Evolutionary conservation across 2,329 filamentous ascomycete genomes (phyloP).

Genomic region (Decorospora gaudefroyi): DNA sequence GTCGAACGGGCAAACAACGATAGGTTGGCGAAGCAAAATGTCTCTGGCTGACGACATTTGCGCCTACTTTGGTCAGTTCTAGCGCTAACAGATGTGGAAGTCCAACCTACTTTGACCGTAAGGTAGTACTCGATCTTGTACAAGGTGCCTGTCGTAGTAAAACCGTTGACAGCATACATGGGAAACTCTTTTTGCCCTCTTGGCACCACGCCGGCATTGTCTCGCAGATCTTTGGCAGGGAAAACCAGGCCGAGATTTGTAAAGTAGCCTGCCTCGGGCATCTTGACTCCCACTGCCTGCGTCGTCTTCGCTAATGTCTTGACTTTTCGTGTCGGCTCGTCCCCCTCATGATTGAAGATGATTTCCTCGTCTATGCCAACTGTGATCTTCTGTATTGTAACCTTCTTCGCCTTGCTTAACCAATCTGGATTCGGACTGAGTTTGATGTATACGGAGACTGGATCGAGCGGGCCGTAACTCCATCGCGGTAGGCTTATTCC

Average conservation of each 20-base stretch:
- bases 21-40: constrained; percentile 85
- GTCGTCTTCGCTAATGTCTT: constrained; percentile 85
- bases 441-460: constrained; percentile 95
- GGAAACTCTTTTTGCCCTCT: constrained; percentile 86
- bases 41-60: constrained; percentile 86
- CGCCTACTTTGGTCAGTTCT: constrained; percentile 61
- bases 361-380: constrained; percentile 96
- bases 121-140: constrained; percentile 99
- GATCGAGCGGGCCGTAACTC: constrained; percentile 95
- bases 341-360: constrained; percentile 97
- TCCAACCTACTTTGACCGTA: constrained; percentile 76
- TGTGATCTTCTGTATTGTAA: constrained; percentile 92
- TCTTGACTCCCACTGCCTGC: constrained; percentile 77
- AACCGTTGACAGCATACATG: constrained; percentile 83
- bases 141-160: constrained; percentile 89
- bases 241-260: constrained; percentile 92
- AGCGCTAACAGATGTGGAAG: neutral
- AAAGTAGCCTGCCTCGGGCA: constrained; percentile 89
- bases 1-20: constrained; percentile 94
- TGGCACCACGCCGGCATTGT: constrained; percentile 84
- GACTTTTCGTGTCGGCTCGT: constrained; percentile 87
- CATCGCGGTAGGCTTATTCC: constrained; percentile 91
- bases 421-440: constrained; percentile 90
- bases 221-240: constrained; percentile 84
- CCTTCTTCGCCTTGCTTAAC: constrained; percentile 85